A percentile compares a stretch with the other conserved stretches of the same genome.
These are phyloP conservation scores for Anacardium occidentale DNA, from an alignment of 345 rosid species.

Conservation along the genomic window DNA sequence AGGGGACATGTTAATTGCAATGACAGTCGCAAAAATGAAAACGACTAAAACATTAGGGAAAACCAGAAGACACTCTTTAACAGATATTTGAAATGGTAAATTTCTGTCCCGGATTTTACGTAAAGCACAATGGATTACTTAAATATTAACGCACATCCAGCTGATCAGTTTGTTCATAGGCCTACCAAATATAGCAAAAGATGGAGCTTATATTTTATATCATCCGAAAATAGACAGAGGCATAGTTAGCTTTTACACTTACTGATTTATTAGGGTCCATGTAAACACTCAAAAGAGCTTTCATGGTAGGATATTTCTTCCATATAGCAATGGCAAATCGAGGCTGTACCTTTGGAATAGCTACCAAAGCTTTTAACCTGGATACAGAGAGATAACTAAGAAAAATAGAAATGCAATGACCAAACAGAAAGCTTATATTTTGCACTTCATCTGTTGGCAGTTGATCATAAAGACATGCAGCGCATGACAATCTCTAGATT, in stretches of 20 bases:
- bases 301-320: constrained; percentile 96
- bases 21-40: background rate
- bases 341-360: constrained; percentile 96
- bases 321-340: constrained; percentile 78
- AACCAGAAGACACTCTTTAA: background rate
- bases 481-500: background rate
- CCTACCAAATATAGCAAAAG: background rate
- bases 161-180: constrained; percentile 3
- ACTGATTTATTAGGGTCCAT: constrained; percentile 81
- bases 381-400: constrained; percentile 2
- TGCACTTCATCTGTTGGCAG: background rate
- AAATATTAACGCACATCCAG: background rate
- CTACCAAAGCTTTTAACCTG: constrained; percentile 91
- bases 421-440: background rate
- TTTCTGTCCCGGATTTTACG: background rate
- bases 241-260: constrained; percentile 31
- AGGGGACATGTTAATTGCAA: background rate
- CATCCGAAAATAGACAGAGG: constrained; percentile 2
- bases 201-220: constrained; percentile 7
- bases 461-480: background rate
- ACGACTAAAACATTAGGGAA: background rate
- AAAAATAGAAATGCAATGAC: background rate
- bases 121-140: constrained; percentile 5
- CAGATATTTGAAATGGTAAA: background rate
- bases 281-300: constrained; percentile 75